Evolutionary conservation across 108 stramenopile genomes (phyloP).

Genomic region (Pseudonitzschia delicatissima): DNA sequence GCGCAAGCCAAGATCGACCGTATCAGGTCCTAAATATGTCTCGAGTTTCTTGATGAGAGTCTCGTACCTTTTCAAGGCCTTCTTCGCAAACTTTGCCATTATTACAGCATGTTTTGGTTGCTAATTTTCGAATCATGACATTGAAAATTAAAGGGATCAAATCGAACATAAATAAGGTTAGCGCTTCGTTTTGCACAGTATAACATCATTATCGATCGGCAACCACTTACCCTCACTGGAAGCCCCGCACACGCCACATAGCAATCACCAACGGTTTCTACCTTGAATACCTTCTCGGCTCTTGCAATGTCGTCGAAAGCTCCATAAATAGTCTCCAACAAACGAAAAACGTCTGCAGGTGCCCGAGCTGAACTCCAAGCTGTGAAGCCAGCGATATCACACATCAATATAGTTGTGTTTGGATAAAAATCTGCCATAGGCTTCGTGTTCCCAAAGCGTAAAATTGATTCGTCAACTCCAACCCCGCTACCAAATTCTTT

Average conservation of each 20-base stretch:
- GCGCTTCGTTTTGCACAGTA: too few species aligned
- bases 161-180: too few species aligned
- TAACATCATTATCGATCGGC: background rate
- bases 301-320: conserved; percentile 9
- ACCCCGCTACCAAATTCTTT: background rate
- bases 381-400: conserved; percentile 5
- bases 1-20: conserved; percentile 44
- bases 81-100: conserved; percentile 19
- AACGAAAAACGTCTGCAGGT: conserved; percentile 3
- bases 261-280: conserved; percentile 11
- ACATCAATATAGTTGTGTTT: conserved; percentile 1
- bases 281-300: conserved; percentile 7
- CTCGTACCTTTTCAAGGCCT: conserved; percentile 4
- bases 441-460: background rate
- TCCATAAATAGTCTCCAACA: conserved; percentile 2
- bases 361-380: conserved; percentile 9
- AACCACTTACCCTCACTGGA: background rate
- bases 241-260: conserved; percentile 5
- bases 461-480: background rate
- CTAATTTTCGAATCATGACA: too few species aligned
- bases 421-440: conserved; percentile 8
- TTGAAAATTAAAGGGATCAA: background rate
- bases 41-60: conserved; percentile 7
- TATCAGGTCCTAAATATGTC: conserved; percentile 39
- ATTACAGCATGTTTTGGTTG: conserved; percentile 23